Conservation (phyloP, 2,329 filamentous ascomycete species). For the Orbilia oligospora region DNA sequence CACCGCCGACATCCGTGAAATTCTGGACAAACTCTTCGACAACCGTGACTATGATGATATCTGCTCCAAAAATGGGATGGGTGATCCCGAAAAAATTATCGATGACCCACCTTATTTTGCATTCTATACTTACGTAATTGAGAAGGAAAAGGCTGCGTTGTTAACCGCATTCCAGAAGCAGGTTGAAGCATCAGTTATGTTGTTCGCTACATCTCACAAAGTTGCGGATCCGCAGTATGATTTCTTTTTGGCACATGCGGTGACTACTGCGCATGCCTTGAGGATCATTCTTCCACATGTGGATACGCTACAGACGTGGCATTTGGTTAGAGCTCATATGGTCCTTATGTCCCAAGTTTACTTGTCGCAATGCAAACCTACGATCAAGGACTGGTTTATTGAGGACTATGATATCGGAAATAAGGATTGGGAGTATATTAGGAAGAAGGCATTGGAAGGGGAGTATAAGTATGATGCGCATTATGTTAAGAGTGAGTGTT, state of each 20-base stretch:
- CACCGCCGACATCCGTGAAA: constrained; percentile 73
- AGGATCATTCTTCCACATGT: constrained; percentile 86
- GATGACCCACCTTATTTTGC: constrained; percentile 76
- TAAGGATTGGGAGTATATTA: constrained; percentile 83
- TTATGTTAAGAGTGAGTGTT: constrained; percentile 81
- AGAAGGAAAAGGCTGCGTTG: constrained; percentile 19
- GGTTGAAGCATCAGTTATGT: constrained; percentile 70
- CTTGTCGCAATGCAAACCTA: constrained; percentile 80
- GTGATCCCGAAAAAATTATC: constrained; percentile 79
- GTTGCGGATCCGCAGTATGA: constrained; percentile 77
- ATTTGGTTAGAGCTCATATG: constrained; percentile 89
- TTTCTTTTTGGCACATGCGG: constrained; percentile 84
- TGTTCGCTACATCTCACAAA: constrained; percentile 73
- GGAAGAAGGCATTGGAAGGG: constrained; percentile 78
- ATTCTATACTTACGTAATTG: constrained; percentile 39
- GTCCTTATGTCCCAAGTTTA: constrained; percentile 84
- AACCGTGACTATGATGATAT: constrained; percentile 80
- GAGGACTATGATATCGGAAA: constrained; percentile 74
- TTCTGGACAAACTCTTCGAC: constrained; percentile 77
- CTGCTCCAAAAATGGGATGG: constrained; percentile 73
- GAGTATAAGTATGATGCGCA: constrained; percentile 80
- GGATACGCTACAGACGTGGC: constrained; percentile 78
- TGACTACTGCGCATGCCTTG: constrained; percentile 89
- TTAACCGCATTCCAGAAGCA: constrained; percentile 50
- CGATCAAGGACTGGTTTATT: constrained; percentile 77